Base-by-base conservation (phyloP, 805 yeast species). In the Limtongia smithiae region DNA sequence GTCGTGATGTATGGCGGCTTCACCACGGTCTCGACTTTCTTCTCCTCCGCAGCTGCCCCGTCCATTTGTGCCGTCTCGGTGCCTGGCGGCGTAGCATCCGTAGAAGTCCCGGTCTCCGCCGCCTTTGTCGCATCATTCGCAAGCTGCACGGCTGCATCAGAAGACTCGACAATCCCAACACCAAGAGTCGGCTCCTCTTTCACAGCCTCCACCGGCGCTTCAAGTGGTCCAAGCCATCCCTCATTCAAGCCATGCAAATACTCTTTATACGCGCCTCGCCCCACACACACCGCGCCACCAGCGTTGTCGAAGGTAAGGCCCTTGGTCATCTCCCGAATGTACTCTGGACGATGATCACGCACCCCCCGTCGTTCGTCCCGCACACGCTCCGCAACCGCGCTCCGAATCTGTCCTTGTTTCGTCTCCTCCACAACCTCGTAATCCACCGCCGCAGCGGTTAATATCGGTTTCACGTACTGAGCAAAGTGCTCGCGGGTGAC, bases 201-300 rank as follows among this genome's bases (percentile, higher is more conserved):
- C 11, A 60, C 67, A 3, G 45, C 25, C 24, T 24, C 22, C 18
- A 32, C 8, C 8, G 34, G 28, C 17, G 54, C 54, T 32, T 32
- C 46, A 34, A 91, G 70, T 1, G 97, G 97, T 0, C 98, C 98
- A 39, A 93, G 68, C 64, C 93, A 74, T 4, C 98, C 98, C 70
- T 93, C 98, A 60, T 93, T 96, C 9, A 93, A 65, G 8, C 99
- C 99, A 37, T 77, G 75, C 45, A 93, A 65, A 64, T 88, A 93
- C 72, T 93, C 99, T 66, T 91, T 91, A 66, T 79, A 93, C 0
- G 97, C 91, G 49, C 98, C 98, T 65, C 99, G 77, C 3, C 99
- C 99, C 22, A 93, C 70, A 64, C 96, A 86, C 18, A 93, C 76
- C 11, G 89, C 83, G 37, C 97, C 98, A 22, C 97, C 97, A 5